phyloP scores from a whole-genome alignment of 2,329 filamentous ascomycete species.

The Nothophoma quercina region DNA sequence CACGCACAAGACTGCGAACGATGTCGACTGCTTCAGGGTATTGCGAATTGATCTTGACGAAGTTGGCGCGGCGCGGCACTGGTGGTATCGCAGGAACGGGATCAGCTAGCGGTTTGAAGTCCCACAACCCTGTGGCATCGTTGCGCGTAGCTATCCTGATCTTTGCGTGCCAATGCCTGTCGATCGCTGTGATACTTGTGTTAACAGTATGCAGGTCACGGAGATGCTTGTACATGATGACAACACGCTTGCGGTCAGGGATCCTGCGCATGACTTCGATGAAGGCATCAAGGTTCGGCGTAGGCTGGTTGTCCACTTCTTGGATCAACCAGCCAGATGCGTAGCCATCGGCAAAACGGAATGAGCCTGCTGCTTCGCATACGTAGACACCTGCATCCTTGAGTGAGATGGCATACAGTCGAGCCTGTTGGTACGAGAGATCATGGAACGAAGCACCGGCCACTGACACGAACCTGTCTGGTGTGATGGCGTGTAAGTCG shows the following conservation, averaged over 20 bases:
- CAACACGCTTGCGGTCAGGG: slow-evolving; percentile 80
- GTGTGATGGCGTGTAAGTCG: slow-evolving; percentile 92
- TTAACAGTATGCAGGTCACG: slow-evolving; percentile 93
- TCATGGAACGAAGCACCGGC: slow-evolving; percentile 95
- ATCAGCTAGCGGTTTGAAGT: slow-evolving; percentile 86
- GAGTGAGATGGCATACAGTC: slow-evolving; percentile 89
- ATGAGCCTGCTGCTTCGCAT: slow-evolving; percentile 93
- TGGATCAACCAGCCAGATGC: slow-evolving; percentile 95
- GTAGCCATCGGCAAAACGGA: slow-evolving; percentile 85
- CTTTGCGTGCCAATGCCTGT: slow-evolving; percentile 94
- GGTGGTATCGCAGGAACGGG: slow-evolving; percentile 77
- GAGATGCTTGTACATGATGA: slow-evolving; percentile 95
- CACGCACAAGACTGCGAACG: slow-evolving; percentile 91
- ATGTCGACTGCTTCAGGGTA: slow-evolving; percentile 92
- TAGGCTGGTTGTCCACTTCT: slow-evolving; percentile 89
- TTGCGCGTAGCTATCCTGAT: slow-evolving; percentile 94
- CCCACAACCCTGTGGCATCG: slow-evolving; percentile 89
- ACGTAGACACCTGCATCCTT: slow-evolving; percentile 83
- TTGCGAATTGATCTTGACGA: slow-evolving; percentile 88
- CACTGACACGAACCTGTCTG: slow-evolving; percentile 93
- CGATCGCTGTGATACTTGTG: slow-evolving; percentile 89
- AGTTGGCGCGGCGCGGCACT: slow-evolving; percentile 80
- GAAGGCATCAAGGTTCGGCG: slow-evolving; percentile 85
- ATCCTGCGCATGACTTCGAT: slow-evolving; percentile 90
- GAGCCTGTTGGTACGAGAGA: slow-evolving; percentile 96